Conservation (phyloP, 208 protist species). For the Trypanosoma avium region DNA sequence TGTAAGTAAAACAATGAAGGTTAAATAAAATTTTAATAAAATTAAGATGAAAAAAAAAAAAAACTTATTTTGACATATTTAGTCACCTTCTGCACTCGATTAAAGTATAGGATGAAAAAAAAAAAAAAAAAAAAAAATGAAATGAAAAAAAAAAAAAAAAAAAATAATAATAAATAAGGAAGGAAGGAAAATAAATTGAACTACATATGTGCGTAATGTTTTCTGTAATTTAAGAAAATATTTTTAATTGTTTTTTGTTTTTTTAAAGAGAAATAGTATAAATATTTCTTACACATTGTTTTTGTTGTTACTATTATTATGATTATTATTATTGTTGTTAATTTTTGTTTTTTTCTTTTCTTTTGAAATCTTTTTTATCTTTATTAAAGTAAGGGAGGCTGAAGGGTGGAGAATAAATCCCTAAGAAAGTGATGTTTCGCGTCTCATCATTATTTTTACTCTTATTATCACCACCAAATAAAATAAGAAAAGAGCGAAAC, state of each 20-base stretch:
- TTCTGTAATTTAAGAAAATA: too few species aligned
- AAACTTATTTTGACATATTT: neutral
- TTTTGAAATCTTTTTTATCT: neutral
- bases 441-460: slow-evolving; percentile 5
- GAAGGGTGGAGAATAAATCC: too few species aligned
- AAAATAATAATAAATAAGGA: slow-evolving; percentile 20
- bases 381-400: neutral
- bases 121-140: neutral
- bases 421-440: too few species aligned
- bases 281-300: too few species aligned
- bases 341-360: neutral
- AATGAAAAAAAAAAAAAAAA: slow-evolving; percentile 16
- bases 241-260: neutral
- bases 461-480: neutral
- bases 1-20: neutral
- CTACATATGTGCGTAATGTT: too few species aligned
- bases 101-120: neutral
- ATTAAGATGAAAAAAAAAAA: neutral
- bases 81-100: slow-evolving; percentile 7
- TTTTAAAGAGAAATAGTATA: too few species aligned
- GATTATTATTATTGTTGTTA: neutral
- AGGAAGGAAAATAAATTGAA: neutral
- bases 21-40: slow-evolving; percentile 11
- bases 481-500: too few species aligned
- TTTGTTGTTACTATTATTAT: neutral